These are phyloP conservation scores for Arthrocladium fulminans DNA, from an alignment of 2,329 filamentous ascomycete species.

Conservation along the genomic window DNA sequence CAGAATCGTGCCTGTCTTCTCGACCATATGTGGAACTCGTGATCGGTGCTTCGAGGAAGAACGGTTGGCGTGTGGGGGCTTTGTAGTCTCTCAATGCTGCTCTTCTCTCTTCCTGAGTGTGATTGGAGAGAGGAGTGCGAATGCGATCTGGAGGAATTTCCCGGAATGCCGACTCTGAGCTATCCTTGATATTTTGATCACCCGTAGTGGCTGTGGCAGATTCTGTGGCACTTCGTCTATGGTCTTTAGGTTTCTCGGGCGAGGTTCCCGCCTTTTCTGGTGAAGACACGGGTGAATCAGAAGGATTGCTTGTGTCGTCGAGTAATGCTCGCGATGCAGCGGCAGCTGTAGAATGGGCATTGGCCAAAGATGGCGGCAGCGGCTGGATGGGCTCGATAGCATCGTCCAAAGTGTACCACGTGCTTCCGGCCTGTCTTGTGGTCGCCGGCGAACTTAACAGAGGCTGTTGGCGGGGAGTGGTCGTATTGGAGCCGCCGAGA, in stretches of 20 bases:
- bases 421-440: slow-evolving; percentile 26
- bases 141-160: neutral
- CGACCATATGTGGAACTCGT: slow-evolving; percentile 26
- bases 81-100: slow-evolving; percentile 42
- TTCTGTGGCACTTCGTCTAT: slow-evolving; percentile 7
- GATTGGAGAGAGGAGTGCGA: neutral
- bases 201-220: neutral
- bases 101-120: slow-evolving; percentile 33
- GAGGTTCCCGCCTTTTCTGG: slow-evolving; percentile 2
- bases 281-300: slow-evolving; percentile 4
- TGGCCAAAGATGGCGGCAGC: slow-evolving; percentile 36
- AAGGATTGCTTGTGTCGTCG: slow-evolving; percentile 6
- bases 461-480: slow-evolving; percentile 47
- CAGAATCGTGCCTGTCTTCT: slow-evolving; percentile 47
- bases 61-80: slow-evolving; percentile 40
- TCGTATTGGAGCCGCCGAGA: slow-evolving; percentile 42
- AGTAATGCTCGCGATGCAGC: slow-evolving; percentile 19
- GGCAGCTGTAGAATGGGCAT: slow-evolving; percentile 27
- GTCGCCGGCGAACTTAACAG: slow-evolving; percentile 31
- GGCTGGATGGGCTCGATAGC: slow-evolving; percentile 32
- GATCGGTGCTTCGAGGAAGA: slow-evolving; percentile 39
- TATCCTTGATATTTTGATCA: neutral
- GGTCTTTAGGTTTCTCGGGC: neutral
- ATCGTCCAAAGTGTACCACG: slow-evolving; percentile 27
- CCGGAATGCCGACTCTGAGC: neutral